phyloP scores from a whole-genome alignment of 176 grass and related monocot species.

The Raddia guianensis region DNA sequence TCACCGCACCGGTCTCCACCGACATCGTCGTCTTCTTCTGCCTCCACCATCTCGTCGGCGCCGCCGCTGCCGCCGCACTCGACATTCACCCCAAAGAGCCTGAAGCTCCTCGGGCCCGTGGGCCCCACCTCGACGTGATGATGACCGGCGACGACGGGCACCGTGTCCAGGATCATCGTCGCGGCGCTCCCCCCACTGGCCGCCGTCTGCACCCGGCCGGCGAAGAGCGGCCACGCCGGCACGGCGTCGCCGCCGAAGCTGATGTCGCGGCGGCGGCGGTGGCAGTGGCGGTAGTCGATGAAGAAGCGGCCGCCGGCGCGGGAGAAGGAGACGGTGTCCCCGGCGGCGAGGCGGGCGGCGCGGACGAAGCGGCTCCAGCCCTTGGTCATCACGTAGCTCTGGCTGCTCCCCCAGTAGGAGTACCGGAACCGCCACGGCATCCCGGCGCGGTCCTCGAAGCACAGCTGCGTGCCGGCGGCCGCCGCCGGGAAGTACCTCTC shows the following conservation, averaged over 20 bases:
- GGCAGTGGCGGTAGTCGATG: conserved; percentile 47
- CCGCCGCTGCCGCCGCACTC: conserved; percentile 33
- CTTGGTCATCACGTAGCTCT: conserved; percentile 86
- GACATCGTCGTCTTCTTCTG: conserved; percentile 2
- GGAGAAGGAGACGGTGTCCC: conserved; percentile 72
- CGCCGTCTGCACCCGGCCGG: background rate
- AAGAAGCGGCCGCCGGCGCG: conserved; percentile 40
- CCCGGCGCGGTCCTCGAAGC: conserved; percentile 55
- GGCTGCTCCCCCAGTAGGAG: conserved; percentile 85
- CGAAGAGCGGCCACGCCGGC: background rate
- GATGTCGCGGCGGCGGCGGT: conserved; percentile 23
- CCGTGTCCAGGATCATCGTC: conserved; percentile 22
- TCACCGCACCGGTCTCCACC: background rate
- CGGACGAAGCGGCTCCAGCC: conserved; percentile 82
- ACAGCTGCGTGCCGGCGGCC: conserved; percentile 48
- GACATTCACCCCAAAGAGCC: conserved; percentile 74
- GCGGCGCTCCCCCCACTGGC: background rate
- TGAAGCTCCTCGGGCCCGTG: conserved; percentile 43
- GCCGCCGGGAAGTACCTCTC: conserved; percentile 67
- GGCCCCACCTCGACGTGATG: conserved; percentile 10
- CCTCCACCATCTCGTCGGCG: background rate
- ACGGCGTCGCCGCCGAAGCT: conserved; percentile 16
- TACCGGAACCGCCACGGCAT: conserved; percentile 65
- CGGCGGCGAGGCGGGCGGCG: conserved; percentile 53
- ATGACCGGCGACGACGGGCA: background rate